These are phyloP conservation scores for Williopsis jadinii DNA, from an alignment of 1,139 yeast genomes.

Conservation along the genomic window DNA sequence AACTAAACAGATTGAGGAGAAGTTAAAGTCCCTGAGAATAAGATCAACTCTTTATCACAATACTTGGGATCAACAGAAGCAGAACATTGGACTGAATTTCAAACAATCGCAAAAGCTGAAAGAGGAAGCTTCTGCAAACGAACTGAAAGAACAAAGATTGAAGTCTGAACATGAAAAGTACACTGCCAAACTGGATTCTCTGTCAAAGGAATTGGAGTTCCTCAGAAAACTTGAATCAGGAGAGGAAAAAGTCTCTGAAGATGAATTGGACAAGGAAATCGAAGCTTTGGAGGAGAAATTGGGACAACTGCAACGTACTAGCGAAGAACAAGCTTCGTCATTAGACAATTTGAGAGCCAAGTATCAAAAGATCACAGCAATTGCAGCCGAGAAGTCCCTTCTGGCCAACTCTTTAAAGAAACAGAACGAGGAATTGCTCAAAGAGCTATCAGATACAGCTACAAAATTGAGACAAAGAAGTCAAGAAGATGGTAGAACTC, in stretches of 20 bases:
- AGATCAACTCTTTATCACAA: constrained; percentile 45
- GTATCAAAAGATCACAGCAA: constrained; percentile 48
- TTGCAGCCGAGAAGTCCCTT: constrained; percentile 46
- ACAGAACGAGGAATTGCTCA: constrained; percentile 26
- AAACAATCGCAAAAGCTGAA: constrained; percentile 40
- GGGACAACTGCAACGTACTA: constrained; percentile 10
- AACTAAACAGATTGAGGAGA: not conserved
- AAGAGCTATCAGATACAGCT: constrained; percentile 39
- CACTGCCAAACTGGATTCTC: constrained; percentile 9
- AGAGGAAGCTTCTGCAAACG: constrained; percentile 41
- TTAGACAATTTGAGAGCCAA: constrained; percentile 36
- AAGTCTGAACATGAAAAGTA: constrained; percentile 30
- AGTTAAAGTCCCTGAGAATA: constrained; percentile 30
- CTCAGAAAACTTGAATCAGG: constrained; percentile 12
- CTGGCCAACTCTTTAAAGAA: constrained; percentile 27
- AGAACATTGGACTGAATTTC: constrained; percentile 40
- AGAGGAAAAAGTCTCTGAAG: constrained; percentile 16
- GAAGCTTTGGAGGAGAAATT: constrained; percentile 23
- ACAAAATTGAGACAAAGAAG: constrained; percentile 27
- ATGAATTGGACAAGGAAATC: constrained; percentile 28
- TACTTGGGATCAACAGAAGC: constrained; percentile 40
- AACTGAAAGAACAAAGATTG: constrained; percentile 39
- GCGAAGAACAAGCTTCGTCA: constrained; percentile 21
- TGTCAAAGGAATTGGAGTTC: constrained; percentile 2
- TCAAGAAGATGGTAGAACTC: constrained; percentile 5